Conservation (phyloP, 768 basidiomycete species). For the Lactarius hatsudake region DNA sequence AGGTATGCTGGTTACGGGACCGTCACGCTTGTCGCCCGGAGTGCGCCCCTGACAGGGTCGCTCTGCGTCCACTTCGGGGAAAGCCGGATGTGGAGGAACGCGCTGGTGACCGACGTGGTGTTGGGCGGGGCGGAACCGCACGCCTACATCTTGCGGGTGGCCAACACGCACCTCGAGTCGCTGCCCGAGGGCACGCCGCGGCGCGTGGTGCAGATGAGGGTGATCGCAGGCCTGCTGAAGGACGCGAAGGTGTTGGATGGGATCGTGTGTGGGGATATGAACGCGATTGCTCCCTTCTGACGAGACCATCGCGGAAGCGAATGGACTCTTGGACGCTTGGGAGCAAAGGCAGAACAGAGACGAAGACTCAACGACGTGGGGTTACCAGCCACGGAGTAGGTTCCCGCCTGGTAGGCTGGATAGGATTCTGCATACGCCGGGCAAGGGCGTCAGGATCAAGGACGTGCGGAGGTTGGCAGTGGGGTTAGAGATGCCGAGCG, state of each 20-base stretch:
- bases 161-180: conserved; percentile 77
- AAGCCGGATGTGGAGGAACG: conserved; percentile 52
- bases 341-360: conserved; percentile 40
- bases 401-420: conserved; percentile 59
- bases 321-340: conserved; percentile 63
- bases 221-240: conserved; percentile 51
- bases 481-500: conserved; percentile 43
- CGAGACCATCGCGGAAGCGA: conserved; percentile 38
- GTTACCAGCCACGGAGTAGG: conserved; percentile 51
- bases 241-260: conserved; percentile 51
- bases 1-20: conserved; percentile 53
- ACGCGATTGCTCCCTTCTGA: conserved; percentile 54
- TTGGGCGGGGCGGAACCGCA: conserved; percentile 33
- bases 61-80: conserved; percentile 52
- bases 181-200: conserved; percentile 40
- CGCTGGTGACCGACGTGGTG: conserved; percentile 53
- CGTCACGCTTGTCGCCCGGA: conserved; percentile 64
- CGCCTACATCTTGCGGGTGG: conserved; percentile 51
- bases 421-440: conserved; percentile 58
- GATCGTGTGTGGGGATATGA: conserved; percentile 71
- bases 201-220: conserved; percentile 49
- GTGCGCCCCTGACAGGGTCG: conserved; percentile 47
- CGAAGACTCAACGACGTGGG: conserved; percentile 62
- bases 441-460: conserved; percentile 49
- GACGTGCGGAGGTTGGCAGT: conserved; percentile 56